phyloP scores from a whole-genome alignment of 441 rosid species.

The Croton setiger region DNA sequence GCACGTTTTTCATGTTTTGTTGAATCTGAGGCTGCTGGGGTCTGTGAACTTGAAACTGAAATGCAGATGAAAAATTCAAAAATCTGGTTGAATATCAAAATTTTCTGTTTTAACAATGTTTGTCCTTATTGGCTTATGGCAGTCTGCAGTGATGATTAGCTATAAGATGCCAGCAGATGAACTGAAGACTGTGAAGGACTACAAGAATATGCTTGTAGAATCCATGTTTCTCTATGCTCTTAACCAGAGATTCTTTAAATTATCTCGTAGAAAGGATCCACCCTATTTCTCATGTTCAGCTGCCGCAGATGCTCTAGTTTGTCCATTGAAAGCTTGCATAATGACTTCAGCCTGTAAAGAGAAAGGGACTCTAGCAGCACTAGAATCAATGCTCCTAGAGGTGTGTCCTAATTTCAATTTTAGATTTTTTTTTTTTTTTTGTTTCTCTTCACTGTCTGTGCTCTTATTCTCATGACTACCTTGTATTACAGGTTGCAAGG shows the following conservation, averaged over 20 bases:
- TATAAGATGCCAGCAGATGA: conserved; percentile 78
- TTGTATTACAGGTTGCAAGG: conserved; percentile 73
- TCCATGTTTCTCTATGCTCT: conserved; percentile 89
- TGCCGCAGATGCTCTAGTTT: conserved; percentile 78
- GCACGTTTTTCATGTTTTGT: conserved; percentile 79
- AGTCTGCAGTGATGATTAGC: conserved; percentile 96
- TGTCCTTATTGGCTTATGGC: conserved; percentile 30
- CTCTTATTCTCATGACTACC: conserved; percentile 14
- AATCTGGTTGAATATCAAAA: not conserved
- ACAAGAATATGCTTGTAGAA: conserved; percentile 74
- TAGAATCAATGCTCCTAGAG: conserved; percentile 92
- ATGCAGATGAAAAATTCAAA: conserved; percentile 2
- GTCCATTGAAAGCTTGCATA: conserved; percentile 77
- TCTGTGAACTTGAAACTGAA: conserved; percentile 34
- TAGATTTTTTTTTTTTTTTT: conserved; percentile 13
- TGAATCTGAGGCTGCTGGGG: conserved; percentile 96
- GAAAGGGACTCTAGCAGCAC: conserved; percentile 72
- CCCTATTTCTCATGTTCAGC: conserved; percentile 92
- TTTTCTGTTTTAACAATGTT: conserved; percentile 20
- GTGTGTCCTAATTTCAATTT: conserved; percentile 32
- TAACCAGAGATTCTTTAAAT: conserved; percentile 87
- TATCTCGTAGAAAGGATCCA: conserved; percentile 78
- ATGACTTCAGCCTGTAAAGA: conserved; percentile 88
- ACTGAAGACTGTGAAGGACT: conserved; percentile 81
- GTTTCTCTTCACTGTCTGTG: not conserved